phyloP scores from a whole-genome alignment of 495 filamentous ascomycete species.

The Xylaria curta region DNA sequence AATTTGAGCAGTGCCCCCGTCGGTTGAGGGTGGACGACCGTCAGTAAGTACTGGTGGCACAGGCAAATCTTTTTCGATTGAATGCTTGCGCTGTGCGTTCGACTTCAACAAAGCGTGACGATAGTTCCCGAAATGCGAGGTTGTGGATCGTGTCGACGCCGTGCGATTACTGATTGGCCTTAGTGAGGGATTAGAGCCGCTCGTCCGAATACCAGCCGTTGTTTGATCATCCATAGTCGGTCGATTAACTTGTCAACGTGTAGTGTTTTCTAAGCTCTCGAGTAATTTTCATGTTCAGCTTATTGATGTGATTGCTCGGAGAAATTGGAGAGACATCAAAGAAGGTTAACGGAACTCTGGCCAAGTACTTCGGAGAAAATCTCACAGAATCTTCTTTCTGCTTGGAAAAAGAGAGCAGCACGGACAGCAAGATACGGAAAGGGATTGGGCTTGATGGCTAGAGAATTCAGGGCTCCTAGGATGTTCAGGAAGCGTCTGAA shows the following conservation, averaged over 20 bases:
- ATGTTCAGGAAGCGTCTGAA: neutral
- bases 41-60: conserved; percentile 34
- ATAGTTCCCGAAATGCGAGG: conserved; percentile 19
- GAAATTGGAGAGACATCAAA: neutral
- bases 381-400: neutral
- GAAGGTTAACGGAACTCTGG: neutral
- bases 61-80: conserved; percentile 32
- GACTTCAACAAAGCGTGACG: conserved; percentile 35
- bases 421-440: neutral
- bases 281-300: neutral
- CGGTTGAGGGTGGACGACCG: conserved; percentile 4
- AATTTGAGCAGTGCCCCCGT: conserved; percentile 16
- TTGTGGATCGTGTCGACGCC: conserved; percentile 30
- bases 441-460: neutral
- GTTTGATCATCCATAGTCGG: conserved; percentile 11
- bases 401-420: neutral
- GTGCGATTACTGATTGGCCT: conserved; percentile 27
- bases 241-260: neutral
- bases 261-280: neutral
- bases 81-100: conserved; percentile 22
- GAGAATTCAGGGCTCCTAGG: neutral
- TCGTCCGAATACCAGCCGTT: conserved; percentile 27
- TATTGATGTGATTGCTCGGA: neutral
- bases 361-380: neutral
- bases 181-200: conserved; percentile 34